Percentiles rank a stretch among this genome's conserved stretches.
phyloP scores from a whole-genome alignment of 2,329 filamentous ascomycete species.

The Anthostomella pinea region DNA sequence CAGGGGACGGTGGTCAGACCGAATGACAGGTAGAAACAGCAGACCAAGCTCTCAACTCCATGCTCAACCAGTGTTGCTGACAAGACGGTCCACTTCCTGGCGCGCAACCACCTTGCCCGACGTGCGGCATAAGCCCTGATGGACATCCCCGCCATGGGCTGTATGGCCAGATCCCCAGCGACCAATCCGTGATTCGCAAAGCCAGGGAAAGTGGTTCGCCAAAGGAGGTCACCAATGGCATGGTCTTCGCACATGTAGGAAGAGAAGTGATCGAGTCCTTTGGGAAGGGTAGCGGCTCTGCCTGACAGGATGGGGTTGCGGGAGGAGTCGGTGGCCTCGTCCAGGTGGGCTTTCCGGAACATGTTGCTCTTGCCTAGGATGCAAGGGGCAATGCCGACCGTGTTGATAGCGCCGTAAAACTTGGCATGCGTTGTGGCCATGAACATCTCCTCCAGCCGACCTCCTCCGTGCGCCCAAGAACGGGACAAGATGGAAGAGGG shows the following conservation, averaged over 20 bases:
- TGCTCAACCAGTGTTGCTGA: slow-evolving; percentile 89
- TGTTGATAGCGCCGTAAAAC: slow-evolving; percentile 97
- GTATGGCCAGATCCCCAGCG: slow-evolving; percentile 82
- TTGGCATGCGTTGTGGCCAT: slow-evolving; percentile 92
- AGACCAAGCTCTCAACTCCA: slow-evolving; percentile 84
- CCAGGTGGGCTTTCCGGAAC: slow-evolving; percentile 89
- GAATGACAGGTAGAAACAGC: slow-evolving; percentile 76
- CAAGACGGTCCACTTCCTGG: slow-evolving; percentile 90
- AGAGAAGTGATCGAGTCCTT: slow-evolving; percentile 88
- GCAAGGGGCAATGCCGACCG: slow-evolving; percentile 84
- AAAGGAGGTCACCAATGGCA: slow-evolving; percentile 87
- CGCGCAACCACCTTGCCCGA: slow-evolving; percentile 84
- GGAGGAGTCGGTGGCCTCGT: slow-evolving; percentile 61
- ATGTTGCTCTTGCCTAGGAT: slow-evolving; percentile 97
- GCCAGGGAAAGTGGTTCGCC: slow-evolving; percentile 64
- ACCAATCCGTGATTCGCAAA: slow-evolving; percentile 80
- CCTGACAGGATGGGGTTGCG: slow-evolving; percentile 42
- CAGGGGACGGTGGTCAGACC: slow-evolving; percentile 71
- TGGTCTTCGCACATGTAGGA: slow-evolving; percentile 98
- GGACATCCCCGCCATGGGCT: slow-evolving; percentile 82
- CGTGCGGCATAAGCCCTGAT: slow-evolving; percentile 74
- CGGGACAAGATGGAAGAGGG: slow-evolving; percentile 27
- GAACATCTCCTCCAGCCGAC: slow-evolving; percentile 89
- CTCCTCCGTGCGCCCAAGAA: slow-evolving; percentile 57
- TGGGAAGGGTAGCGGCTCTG: slow-evolving; percentile 42